A percentile compares a stretch with the other conserved stretches of the same genome.
Evolutionary conservation across 225 moss, liverwort and hornwort species (phyloP).

Genomic region (Rhytidiadelphus loreus): DNA sequence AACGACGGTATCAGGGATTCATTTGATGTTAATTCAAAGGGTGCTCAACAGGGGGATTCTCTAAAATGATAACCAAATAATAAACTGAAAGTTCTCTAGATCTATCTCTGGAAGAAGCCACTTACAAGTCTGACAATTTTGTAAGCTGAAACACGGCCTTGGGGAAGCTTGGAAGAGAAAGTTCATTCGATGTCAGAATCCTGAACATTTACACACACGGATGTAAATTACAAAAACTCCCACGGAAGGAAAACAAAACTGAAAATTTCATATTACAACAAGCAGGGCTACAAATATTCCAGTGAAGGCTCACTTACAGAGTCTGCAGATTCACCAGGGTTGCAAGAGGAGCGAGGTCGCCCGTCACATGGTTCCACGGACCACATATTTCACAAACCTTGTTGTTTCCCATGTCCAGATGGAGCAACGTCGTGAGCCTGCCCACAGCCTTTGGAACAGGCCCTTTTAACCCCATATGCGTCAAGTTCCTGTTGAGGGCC

Average conservation of each 20-base stretch:
- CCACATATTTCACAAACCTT: constrained; percentile 11
- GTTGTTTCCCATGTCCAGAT: constrained; percentile 29
- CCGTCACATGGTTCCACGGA: constrained; percentile 31
- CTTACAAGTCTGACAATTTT: constrained; percentile 16
- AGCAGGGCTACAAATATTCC: neutral
- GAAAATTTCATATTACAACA: neutral
- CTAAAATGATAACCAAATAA: neutral
- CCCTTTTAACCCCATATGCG: constrained; percentile 13
- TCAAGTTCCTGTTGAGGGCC: constrained; percentile 14
- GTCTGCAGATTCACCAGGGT: constrained; percentile 17
- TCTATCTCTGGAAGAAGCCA: neutral
- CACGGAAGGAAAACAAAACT: neutral
- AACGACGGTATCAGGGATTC: neutral
- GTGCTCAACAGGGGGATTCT: neutral
- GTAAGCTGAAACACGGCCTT: constrained; percentile 1
- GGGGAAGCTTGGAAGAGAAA: constrained; percentile 15
- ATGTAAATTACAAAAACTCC: neutral
- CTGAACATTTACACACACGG: neutral
- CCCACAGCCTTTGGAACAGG: constrained; percentile 19
- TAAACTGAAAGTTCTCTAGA: too few species aligned
- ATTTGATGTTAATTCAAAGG: neutral
- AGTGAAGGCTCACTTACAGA: constrained; percentile 7
- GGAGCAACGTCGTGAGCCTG: constrained; percentile 7
- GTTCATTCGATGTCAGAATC: constrained; percentile 25
- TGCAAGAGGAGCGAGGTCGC: constrained; percentile 17